Evolutionary conservation across 345 rosid genomes (phyloP), one percentile per base, ranked within the genome.

Genomic region (Eutrema heterophyllum): DNA sequence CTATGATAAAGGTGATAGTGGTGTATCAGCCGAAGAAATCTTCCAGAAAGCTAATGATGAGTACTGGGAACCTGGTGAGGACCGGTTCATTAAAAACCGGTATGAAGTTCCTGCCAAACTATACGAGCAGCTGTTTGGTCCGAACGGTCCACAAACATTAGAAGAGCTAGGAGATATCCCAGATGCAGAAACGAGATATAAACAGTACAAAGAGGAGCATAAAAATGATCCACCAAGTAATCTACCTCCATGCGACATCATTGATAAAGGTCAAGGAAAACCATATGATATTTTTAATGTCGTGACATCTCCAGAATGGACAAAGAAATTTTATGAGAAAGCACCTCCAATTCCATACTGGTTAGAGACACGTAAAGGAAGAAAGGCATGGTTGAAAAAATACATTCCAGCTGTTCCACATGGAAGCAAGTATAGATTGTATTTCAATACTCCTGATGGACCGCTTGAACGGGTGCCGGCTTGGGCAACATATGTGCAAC

Each of bases 21-120:
- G 91, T 67, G 70, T 83, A 72, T 76, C 87, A 64, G 86, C 89
- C 53, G 90, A 89, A 16, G 97, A 91, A 81, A 71, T 88, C 58
- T 84, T 91, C 64, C 76, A 88, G 80, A 91, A 68, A 81, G 88
- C 96, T 57, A 86, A 87, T 70, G 98, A 94, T 78, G 95, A 94
- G 61, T 94, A 94, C 71, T 94, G 97, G 97, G 98, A 94, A 81
- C 97, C 97, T 68, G 98, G 97, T 21, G 98, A 94, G 81, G 97
- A 94, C 61, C 78, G 85, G 30, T 89, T 82, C 65, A 79, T 94
- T 9, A 89, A 94, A 55, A 77, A 87, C 78, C 95, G 96, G 7
- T 84, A 82, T 45, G 91, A 91, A 78, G 80, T 89, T 73, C 98
- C 96, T 29, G 95, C 98, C 48, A 94, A 94, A 79, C 79, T 94